Evolutionary conservation across 805 yeast genomes (phyloP).

Genomic region (Suhomyces emberorum): DNA sequence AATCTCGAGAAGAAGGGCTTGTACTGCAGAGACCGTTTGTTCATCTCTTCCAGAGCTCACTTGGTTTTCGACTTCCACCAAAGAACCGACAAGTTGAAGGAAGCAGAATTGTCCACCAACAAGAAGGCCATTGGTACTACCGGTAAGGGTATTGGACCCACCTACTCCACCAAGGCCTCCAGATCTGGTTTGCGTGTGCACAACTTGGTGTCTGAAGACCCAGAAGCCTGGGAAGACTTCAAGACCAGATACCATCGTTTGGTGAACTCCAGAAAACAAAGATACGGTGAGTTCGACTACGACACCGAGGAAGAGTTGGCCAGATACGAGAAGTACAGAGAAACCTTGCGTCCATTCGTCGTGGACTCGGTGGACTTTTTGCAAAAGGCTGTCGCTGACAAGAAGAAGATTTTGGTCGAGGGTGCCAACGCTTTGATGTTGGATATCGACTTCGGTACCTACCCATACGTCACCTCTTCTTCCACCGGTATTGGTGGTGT

Average conservation of each 20-base stretch:
- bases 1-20: conserved; percentile 81
- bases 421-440: conserved; percentile 99
- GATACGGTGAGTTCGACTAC: conserved; percentile 92
- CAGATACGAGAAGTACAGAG: conserved; percentile 71
- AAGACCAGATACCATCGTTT: conserved; percentile 73
- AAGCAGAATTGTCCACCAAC: conserved; percentile 76
- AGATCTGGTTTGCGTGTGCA: conserved; percentile 97
- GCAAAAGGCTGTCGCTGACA: conserved; percentile 68
- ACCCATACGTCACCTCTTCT: conserved; percentile 95
- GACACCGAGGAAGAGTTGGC: conserved; percentile 78
- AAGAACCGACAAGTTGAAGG: conserved; percentile 92
- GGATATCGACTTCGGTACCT: conserved; percentile 96
- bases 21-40: conserved; percentile 69
- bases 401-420: conserved; percentile 88
- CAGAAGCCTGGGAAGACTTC: conserved; percentile 91
- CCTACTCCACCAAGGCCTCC: conserved; percentile 94
- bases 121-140: conserved; percentile 95
- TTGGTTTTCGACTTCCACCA: conserved; percentile 98
- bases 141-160: conserved; percentile 98
- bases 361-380: conserved; percentile 87
- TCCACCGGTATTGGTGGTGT: conserved; percentile 98
- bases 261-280: conserved; percentile 74
- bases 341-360: conserved; percentile 80
- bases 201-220: conserved; percentile 86
- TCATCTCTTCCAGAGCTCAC: conserved; percentile 91